phyloP scores from a whole-genome alignment of 495 filamentous ascomycete species.

The Margaritispora aquatica region DNA sequence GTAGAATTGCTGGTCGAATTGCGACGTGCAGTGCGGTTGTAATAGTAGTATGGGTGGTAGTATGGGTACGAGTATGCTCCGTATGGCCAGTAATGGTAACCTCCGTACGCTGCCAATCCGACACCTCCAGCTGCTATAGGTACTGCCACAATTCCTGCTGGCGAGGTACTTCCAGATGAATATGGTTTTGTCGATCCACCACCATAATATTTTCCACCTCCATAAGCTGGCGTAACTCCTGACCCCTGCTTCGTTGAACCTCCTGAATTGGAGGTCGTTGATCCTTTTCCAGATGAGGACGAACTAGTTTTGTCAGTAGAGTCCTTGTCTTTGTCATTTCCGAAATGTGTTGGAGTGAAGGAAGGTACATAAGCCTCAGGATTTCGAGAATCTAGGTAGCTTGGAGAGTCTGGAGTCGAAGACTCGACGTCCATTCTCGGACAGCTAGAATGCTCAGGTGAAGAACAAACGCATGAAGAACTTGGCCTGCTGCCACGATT shows the following conservation, averaged over 20 bases:
- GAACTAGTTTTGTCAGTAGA: slow-evolving; percentile 15
- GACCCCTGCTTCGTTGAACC: slow-evolving; percentile 61
- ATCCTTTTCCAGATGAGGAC: slow-evolving; percentile 25
- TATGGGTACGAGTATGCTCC: slow-evolving; percentile 68
- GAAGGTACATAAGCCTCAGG: no score
- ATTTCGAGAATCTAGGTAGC: not conserved
- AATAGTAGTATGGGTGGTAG: slow-evolving; percentile 49
- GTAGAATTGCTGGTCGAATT: slow-evolving; percentile 17
- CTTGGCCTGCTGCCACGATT: not conserved
- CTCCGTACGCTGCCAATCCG: slow-evolving; percentile 48
- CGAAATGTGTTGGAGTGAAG: not conserved
- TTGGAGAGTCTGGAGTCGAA: not conserved
- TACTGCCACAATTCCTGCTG: slow-evolving; percentile 51
- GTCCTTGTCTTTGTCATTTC: not conserved
- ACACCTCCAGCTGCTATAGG: slow-evolving; percentile 42
- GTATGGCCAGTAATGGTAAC: slow-evolving; percentile 45
- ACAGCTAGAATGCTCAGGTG: not conserved
- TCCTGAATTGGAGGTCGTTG: slow-evolving; percentile 44
- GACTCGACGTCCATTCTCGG: not conserved
- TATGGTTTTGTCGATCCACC: slow-evolving; percentile 73
- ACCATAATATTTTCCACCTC: slow-evolving; percentile 67
- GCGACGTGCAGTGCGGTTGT: slow-evolving; percentile 43
- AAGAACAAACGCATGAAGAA: not conserved
- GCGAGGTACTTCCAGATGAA: slow-evolving; percentile 48
- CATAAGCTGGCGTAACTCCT: slow-evolving; percentile 53